Evolutionary conservation across 139 green algal genomes (phyloP).

Genomic region (Pseudopediastrum boryanum): DNA sequence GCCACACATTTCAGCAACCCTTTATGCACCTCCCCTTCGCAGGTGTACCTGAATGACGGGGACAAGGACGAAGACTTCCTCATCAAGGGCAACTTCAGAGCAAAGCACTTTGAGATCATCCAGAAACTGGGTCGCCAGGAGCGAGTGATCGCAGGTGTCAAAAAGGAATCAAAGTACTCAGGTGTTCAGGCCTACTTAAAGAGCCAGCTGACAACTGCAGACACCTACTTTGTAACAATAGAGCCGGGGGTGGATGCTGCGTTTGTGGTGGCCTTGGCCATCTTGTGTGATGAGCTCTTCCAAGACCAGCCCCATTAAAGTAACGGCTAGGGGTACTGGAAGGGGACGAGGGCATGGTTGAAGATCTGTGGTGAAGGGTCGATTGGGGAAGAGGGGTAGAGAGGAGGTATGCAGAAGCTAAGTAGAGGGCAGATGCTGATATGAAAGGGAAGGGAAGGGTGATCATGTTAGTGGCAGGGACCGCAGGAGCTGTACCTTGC

Average conservation of each 20-base stretch:
- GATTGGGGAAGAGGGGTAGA: too few relatives aligned
- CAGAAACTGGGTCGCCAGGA: background rate
- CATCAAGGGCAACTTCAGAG: background rate
- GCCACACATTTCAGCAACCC: too few relatives aligned
- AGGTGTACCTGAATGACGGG: background rate
- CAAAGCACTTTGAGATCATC: background rate
- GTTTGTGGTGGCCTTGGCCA: constrained; percentile 15
- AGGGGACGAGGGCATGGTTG: too few relatives aligned
- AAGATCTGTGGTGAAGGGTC: too few relatives aligned
- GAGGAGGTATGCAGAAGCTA: too few relatives aligned
- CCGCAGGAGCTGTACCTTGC: too few relatives aligned
- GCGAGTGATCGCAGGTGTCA: background rate
- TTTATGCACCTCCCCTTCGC: too few relatives aligned
- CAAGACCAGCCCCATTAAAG: too few relatives aligned
- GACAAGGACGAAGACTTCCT: background rate
- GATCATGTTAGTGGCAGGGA: too few relatives aligned
- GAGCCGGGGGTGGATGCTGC: constrained; percentile 29
- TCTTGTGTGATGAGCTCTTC: constrained; percentile 20
- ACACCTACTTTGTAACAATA: constrained; percentile 20
- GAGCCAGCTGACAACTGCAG: background rate
- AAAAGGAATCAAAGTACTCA: background rate
- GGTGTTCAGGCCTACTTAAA: background rate
- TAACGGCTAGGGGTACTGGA: too few relatives aligned
- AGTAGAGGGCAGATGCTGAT: too few relatives aligned
- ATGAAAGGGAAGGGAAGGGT: too few relatives aligned